A percentile compares a stretch with the other conserved stretches of the same genome.
phyloP scores from a whole-genome alignment of 192 early-diverging fungal genomes.

The Geranomyces variabilis region DNA sequence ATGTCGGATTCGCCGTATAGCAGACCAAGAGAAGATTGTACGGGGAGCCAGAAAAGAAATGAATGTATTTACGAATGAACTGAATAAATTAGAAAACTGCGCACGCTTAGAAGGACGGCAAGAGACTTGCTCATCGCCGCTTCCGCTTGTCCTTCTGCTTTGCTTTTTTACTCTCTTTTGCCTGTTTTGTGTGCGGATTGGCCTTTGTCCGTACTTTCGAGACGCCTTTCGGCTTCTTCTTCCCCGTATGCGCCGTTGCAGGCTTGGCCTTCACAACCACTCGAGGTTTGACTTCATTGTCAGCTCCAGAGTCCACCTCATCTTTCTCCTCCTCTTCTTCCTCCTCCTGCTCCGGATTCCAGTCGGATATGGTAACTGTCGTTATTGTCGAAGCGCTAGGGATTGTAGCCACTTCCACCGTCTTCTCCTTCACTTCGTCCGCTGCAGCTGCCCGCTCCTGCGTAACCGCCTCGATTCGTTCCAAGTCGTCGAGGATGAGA shows the following conservation, averaged over 20 bases:
- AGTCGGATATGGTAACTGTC: conserved; percentile 42
- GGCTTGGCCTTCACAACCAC: background rate
- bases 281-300: background rate
- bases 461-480: conserved; percentile 30
- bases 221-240: background rate
- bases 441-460: background rate
- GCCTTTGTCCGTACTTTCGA: conserved; percentile 13
- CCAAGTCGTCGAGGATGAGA: conserved; percentile 25
- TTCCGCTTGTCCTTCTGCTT: conserved; percentile 11
- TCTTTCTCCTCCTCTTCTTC: conserved; percentile 21
- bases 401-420: conserved; percentile 18
- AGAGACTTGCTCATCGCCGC: background rate
- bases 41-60: too few species aligned
- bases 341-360: conserved; percentile 29
- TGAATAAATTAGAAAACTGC: too few species aligned
- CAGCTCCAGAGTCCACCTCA: background rate
- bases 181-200: conserved; percentile 15
- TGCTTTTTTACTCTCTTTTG: conserved; percentile 5
- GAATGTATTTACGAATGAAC: too few species aligned
- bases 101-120: too few species aligned
- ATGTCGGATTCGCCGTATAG: conserved; percentile 1
- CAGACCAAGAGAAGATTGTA: too few species aligned
- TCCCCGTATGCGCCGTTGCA: background rate
- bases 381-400: conserved; percentile 20
- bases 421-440: background rate